Evolutionary conservation across 106 monocot species (phyloP), one percentile per base, ranked within the genome.

Genomic region (Alisma plantagoaquatica): DNA sequence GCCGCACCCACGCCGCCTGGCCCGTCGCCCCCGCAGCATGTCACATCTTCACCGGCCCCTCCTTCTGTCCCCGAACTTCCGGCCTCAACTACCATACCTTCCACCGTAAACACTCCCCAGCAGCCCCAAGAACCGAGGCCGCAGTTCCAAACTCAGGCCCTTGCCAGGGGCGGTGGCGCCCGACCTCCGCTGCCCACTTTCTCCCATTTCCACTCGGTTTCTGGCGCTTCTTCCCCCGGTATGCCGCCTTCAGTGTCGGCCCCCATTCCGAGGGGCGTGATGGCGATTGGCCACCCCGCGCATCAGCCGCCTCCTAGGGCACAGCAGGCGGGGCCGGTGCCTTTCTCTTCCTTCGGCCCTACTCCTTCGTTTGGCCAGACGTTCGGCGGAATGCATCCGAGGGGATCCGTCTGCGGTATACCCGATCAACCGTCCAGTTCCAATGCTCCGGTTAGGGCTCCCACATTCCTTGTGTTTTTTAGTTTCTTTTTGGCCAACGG

Each of bases 241-340:
- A 56, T 56, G 35, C 21, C 38, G 24, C 1, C 56, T 19, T 25
- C 41, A 14, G 2, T 24, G 33, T 5, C 56, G 3, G 41, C 1
- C 41, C 12, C 31, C 7, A 32, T 56, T 33, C 56, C 33, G 38
- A 56, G 56, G 32, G 56, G 67, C 3, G 78, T 73, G 23, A 23
- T 74, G 10, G 73, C 71, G n/a, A 63, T 74, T n/a, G 83, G 83
- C 0, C 66, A 74, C 15, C 77, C 78, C 0, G 74, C 74, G 15
- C 75, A 57, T 27, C 16, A 31, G 4, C 46, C 25, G 17, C 54
- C 45, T 4, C 32, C 61, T 14, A 45, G 68, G 38, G 22, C 73
- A 4, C 64, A 45, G 32, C 68, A 60, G 64, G 49, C 50, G 8
- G 60, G 30, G 2, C 50, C 78, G 9, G 50, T 65, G 43, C 26